A percentile compares a stretch with the other conserved stretches of the same genome.
phyloP scores from a whole-genome alignment of 73 alveolate genomes.

The Paramecium biaurelia region DNA sequence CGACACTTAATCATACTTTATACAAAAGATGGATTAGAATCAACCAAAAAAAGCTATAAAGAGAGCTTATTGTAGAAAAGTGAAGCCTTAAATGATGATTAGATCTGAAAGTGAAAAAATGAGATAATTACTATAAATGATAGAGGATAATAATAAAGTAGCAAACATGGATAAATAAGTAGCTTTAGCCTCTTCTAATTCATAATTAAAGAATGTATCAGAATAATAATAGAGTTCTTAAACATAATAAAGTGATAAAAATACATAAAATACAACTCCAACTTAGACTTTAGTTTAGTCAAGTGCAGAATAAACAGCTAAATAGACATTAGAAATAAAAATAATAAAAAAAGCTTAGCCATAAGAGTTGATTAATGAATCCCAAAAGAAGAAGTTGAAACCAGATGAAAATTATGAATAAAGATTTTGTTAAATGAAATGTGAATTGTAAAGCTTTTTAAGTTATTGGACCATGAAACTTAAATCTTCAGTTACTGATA shows the following conservation, averaged over 20 bases:
- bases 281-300: background rate
- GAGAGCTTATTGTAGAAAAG: background rate
- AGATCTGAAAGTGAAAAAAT: constrained; percentile 8
- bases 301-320: background rate
- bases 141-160: background rate
- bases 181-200: background rate
- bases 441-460: background rate
- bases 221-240: background rate
- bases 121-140: background rate
- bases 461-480: background rate
- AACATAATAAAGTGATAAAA: background rate
- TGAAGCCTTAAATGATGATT: background rate
- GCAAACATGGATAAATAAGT: background rate
- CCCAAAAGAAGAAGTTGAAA: background rate
- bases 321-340: background rate
- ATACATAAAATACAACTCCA: background rate
- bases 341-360: background rate
- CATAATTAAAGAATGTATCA: background rate
- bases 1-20: background rate
- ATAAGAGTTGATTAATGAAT: background rate
- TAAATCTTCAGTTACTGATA: background rate
- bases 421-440: constrained; percentile 12
- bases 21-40: background rate
- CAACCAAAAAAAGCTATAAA: background rate
- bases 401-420: background rate